Evolutionary conservation across 2,329 filamentous ascomycete species (phyloP), one percentile per base, ranked within the genome.

Genomic region (Drechslera avenae): DNA sequence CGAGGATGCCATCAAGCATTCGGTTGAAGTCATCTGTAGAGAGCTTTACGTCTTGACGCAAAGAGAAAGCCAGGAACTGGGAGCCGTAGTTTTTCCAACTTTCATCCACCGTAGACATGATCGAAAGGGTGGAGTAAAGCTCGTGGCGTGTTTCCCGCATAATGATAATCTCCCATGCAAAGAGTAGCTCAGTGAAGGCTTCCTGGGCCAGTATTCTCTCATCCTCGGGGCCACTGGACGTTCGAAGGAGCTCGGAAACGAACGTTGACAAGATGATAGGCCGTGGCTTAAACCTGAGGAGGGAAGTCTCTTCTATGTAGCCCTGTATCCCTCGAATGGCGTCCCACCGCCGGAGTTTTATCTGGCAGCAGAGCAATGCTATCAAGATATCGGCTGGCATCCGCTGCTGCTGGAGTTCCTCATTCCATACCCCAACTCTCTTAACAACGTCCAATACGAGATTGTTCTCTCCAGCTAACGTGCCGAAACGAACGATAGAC

Each of bases 401-500:
- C 4, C 65, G 66, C 35, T 67, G 59, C 40, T 60, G 53, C 28
- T 64, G 41, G 18, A 60, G 31, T 18, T 59, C 57, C 5, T 48
- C 50, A 32, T 60, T 57, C 55, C 60, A 59, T 6, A 41, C 49
- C 4, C 59, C 59, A 7, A 57, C 54, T 30, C 45, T 54, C 32
- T 68, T 62, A 32, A 73, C 58, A 18, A 72, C 61, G 14, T 69
- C 59, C 30, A 73, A 26, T 5, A 73, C 67, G 6, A 73, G 56
- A 1, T 68, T 59, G 13, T 73, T 66, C 52, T 85, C 78, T 32
- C 76, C 70, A 9, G 79, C 78, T 14, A 78, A 76, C 9, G 77
- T 72, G 5, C 82, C 83, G 58, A 83, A 85, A 14, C 79, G 77
- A 28, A 84, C 73, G 21, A 86, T 70, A 1, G 81, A 77, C 10